Base-by-base conservation (phyloP, 2,329 filamentous ascomycete genomes). In the Coleophoma cylindrospora region DNA sequence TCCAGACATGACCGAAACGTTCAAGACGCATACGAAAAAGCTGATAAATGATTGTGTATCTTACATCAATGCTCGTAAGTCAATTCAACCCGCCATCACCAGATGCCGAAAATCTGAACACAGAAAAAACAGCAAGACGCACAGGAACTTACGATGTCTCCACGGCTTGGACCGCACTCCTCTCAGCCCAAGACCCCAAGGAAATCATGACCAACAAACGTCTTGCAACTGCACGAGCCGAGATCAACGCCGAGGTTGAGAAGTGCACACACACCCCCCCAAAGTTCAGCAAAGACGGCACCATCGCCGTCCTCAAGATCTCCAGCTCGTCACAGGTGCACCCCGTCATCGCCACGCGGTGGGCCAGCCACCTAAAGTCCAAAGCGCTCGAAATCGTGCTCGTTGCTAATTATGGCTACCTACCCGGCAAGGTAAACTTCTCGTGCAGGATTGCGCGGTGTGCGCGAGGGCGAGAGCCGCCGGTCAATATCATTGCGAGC, bases 381-480 rank as follows among this genome's bases (percentile, higher is more conserved):
- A 70, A 75, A 44, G 76, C 75, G 48, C 69, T 87, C 1, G 77
- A 86, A 58, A 79, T 86, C 1, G 71, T 88, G 8, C 71, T 87
- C 56, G 82, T 83, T 4, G 84, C 83, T 0, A 87, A 88, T 50
- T 77, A 82, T 50, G 83, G 83, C 0, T 87, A 87, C 55, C 61
- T 84, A 0, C 74, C 77, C 0, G 81, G 72, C 2, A 75, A 79
- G 63, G 82, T 87, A 21, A 84, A 86, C 58, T 87, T 87, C 65
- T 84, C 80, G 1, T 87, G 84, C 54, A 75, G 84, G 2, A 68
- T 87, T 7, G 74, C 83, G 0, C 70, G 75, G 43, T 77, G 74
- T 50, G 83, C 82, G 2, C 68, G 75, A 51, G 70, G 65, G 14
- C 68, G 72, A 27, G 74, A 80, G 14, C 73, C 75, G 3, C 76